These are phyloP conservation scores for Ogataea kodamae DNA, from an alignment of 805 yeast species.

Conservation along the genomic window DNA sequence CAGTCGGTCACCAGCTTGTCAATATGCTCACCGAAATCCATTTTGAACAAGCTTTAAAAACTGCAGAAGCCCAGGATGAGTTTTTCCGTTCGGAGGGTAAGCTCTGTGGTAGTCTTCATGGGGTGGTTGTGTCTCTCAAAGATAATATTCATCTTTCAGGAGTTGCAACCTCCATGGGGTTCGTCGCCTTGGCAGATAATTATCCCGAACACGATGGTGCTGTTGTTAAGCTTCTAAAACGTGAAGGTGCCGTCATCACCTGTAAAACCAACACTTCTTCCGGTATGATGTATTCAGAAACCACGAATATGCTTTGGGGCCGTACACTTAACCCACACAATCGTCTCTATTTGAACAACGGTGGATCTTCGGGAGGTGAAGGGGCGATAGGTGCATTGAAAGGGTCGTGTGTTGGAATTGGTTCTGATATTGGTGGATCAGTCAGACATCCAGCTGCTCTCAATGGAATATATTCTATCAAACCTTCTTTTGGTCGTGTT, in stretches of 20 bases:
- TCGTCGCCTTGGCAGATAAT: constrained; percentile 34
- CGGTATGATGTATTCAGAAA: constrained; percentile 58
- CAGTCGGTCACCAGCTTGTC: constrained; percentile 52
- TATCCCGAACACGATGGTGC: constrained; percentile 36
- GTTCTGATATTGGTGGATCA: constrained; percentile 40
- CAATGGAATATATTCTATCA: constrained; percentile 51
- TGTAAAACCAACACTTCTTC: constrained; percentile 57
- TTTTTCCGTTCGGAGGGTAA: constrained; percentile 45
- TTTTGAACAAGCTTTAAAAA: constrained; percentile 53
- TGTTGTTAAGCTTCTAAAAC: constrained; percentile 37
- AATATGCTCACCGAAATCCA: constrained; percentile 43
- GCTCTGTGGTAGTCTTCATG: constrained; percentile 60
- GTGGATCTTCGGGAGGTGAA: constrained; percentile 69
- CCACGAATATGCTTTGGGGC: constrained; percentile 49
- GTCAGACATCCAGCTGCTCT: constrained; percentile 60
- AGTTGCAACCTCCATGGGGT: constrained; percentile 47
- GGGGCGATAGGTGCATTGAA: constrained; percentile 54
- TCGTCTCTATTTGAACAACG: constrained; percentile 45
- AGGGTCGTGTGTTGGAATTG: constrained; percentile 57
- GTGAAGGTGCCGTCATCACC: constrained; percentile 51
- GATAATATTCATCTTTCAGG: constrained; percentile 48
- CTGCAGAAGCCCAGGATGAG: constrained; percentile 54
- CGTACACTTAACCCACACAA: constrained; percentile 50
- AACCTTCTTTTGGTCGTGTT: constrained; percentile 41
- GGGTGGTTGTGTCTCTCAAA: constrained; percentile 49